Base-by-base conservation (phyloP, 2,329 filamentous ascomycete species). In the Colletotrichum musicola region DNA sequence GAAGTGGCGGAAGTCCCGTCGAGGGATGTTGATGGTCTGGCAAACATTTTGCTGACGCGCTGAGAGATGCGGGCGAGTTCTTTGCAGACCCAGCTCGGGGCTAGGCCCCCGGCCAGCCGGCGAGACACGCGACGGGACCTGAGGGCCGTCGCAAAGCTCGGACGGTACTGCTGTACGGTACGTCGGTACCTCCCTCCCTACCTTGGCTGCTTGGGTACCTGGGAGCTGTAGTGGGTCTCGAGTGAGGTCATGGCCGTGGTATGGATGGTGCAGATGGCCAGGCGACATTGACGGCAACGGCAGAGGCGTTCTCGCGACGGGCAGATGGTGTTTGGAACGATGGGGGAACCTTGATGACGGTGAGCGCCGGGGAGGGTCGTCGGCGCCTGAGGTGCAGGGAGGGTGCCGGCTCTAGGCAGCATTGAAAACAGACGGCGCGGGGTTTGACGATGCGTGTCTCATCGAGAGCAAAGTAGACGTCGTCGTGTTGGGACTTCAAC, bases 21-120 rank as follows among this genome's bases (percentile, higher is more conserved):
- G 44, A 57, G 38, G 54, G 25, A 61, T 44, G 40, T 35, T 50
- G 50, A 69, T 35, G 30, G 30, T 35, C 30, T 9, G 30, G 30
- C 55, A 60, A 50, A 60, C 42, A 66, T 56, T 66, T 66, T 27
- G 44, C 51, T 38, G 50, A 69, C 55, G 66, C 66, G 55, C 61
- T 69, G 62, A 66, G 64, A 30, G 66, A 69, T 69, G 66, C 16
- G 25, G 18, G 51, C 6, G 27, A 69, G 62, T 66, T 69, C 66
- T 66, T 59, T 54, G 61, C 22, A 55, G 44, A 7, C 42, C 20
- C 12, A 30, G 53, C 18, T 7, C 35, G 9, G 30, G 35, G 27
- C 53, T 38, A 59, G 60, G n/a, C 57, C 30, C 57, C 30, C 7
- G 44, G 2, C 44, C 27, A 18, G 51, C 53, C 40, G 30, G 35